Evolutionary conservation across 768 basidiomycete genomes (phyloP).

Genomic region (Tephrocybe sp.): DNA sequence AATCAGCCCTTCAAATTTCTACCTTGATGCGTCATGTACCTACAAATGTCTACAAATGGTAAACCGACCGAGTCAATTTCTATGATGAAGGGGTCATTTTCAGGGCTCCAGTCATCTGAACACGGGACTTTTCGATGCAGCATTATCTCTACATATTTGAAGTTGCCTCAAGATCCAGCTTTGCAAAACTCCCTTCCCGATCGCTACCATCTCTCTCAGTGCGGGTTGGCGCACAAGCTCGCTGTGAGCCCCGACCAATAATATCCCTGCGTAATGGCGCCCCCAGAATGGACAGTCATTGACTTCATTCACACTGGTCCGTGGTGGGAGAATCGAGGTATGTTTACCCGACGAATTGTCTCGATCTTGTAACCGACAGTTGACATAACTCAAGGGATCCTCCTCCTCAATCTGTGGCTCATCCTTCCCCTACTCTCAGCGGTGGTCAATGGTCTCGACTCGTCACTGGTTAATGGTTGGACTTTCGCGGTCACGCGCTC

Average conservation of each 20-base stretch:
- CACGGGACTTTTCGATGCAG: conserved; percentile 4
- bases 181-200: neutral
- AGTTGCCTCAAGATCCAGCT: neutral
- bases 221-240: neutral
- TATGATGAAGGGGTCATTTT: conserved; percentile 4
- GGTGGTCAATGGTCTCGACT: conserved; percentile 64
- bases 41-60: neutral
- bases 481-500: neutral
- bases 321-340: conserved; percentile 65
- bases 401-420: conserved; percentile 56
- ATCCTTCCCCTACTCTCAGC: conserved; percentile 64
- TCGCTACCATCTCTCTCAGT: neutral
- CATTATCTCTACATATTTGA: conserved; percentile 1
- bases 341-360: conserved; percentile 8
- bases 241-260: neutral
- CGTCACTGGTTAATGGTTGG: conserved; percentile 58
- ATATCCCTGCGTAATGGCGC: conserved; percentile 19
- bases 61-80: conserved; percentile 5
- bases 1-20: too few relatives aligned
- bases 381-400: conserved; percentile 39
- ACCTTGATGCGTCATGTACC: neutral
- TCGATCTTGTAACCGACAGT: neutral
- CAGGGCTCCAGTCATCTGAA: conserved; percentile 6
- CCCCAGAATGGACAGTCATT: conserved; percentile 51
- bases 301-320: conserved; percentile 57